Evolutionary conservation across 164 flowering plant genomes (phyloP).

Genomic region (Macadamia integrifolia): DNA sequence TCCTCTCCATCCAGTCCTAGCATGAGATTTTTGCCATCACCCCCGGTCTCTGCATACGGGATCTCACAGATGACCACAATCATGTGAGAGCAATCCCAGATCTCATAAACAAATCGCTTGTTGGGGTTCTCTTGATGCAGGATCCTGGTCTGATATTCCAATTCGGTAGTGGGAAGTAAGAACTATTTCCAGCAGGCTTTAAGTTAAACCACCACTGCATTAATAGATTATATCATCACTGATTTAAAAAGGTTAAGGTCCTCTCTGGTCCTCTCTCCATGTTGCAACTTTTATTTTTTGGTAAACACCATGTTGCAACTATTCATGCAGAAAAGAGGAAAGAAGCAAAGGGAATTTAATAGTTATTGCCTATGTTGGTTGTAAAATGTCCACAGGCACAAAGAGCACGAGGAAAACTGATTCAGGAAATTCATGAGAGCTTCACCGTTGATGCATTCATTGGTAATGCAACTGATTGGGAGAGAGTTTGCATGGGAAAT

Average conservation of each 20-base stretch:
- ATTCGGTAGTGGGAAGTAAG: too few relatives aligned
- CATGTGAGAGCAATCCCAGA: constrained; percentile 20
- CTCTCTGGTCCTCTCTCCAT: too few relatives aligned
- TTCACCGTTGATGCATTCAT: constrained; percentile 83
- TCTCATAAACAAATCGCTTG: constrained; percentile 13
- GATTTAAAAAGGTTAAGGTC: background rate
- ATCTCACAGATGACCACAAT: constrained; percentile 35
- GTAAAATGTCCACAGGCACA: constrained; percentile 57
- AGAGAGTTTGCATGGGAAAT: constrained; percentile 84
- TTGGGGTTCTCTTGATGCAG: constrained; percentile 21
- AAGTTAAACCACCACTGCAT: too few relatives aligned
- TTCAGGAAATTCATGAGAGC: constrained; percentile 55
- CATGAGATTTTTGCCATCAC: constrained; percentile 17
- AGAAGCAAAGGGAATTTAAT: background rate
- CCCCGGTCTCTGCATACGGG: constrained; percentile 31
- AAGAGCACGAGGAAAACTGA: constrained; percentile 77
- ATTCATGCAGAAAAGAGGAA: background rate
- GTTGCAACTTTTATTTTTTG: too few relatives aligned
- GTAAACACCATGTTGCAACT: background rate
- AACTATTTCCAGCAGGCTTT: too few relatives aligned
- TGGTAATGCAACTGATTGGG: constrained; percentile 93
- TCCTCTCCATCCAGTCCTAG: too few relatives aligned
- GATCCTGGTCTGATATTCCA: too few relatives aligned
- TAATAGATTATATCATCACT: too few relatives aligned
- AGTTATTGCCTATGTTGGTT: background rate